A percentile compares a stretch with the other conserved stretches of the same genome.
Conservation (phyloP, 1,284 basidiomycete species). For the Lignosus rhinocerotis region DNA sequence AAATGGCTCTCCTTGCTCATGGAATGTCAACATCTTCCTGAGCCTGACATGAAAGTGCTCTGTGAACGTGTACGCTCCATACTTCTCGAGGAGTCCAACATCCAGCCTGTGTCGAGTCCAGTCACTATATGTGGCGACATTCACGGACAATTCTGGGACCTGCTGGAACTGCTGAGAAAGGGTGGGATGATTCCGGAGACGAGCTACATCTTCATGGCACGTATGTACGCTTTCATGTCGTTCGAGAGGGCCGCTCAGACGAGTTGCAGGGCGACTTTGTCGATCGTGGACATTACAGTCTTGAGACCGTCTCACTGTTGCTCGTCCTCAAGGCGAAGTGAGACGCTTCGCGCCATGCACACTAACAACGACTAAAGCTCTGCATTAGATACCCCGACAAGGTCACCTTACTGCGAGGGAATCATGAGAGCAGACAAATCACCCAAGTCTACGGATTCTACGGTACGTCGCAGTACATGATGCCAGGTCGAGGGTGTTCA, state of each 20-base stretch:
- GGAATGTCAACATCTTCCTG: slow-evolving; percentile 85
- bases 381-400: slow-evolving; percentile 82
- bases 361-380: slow-evolving; percentile 1
- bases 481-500: neutral
- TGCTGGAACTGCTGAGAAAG: slow-evolving; percentile 86
- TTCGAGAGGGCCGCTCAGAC: slow-evolving; percentile 25
- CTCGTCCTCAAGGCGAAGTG: slow-evolving; percentile 90
- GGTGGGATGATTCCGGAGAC: slow-evolving; percentile 89
- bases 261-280: slow-evolving; percentile 89
- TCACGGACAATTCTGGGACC: slow-evolving; percentile 96
- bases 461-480: slow-evolving; percentile 52
- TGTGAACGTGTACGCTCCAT: slow-evolving; percentile 85
- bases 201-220: slow-evolving; percentile 97
- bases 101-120: slow-evolving; percentile 89
- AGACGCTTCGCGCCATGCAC: slow-evolving; percentile 18
- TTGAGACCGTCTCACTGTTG: slow-evolving; percentile 93
- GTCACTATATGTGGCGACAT: slow-evolving; percentile 95
- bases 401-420: slow-evolving; percentile 89
- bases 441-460: slow-evolving; percentile 99
- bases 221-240: slow-evolving; percentile 45
- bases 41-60: slow-evolving; percentile 88
- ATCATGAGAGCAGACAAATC: slow-evolving; percentile 95
- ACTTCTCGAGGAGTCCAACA: slow-evolving; percentile 93
- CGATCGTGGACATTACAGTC: slow-evolving; percentile 92
- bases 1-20: slow-evolving; percentile 80